phyloP scores from a whole-genome alignment of 371 early-diverging fungal genomes.

The Mucor circinelloides region DNA sequence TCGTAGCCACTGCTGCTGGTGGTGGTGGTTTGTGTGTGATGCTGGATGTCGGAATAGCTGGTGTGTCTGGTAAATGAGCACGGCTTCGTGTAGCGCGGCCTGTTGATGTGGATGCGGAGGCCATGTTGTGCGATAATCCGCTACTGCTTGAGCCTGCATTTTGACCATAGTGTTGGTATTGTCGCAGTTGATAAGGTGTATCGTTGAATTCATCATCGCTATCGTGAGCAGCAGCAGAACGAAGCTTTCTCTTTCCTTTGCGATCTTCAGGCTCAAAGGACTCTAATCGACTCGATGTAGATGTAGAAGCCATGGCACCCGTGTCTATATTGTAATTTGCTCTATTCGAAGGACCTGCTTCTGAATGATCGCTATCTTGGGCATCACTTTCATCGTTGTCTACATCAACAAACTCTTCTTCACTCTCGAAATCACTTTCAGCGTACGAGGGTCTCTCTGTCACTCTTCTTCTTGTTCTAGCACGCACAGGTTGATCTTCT shows the following conservation, averaged over 20 bases:
- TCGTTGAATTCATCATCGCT: slow-evolving; percentile 24
- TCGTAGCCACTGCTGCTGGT: neutral
- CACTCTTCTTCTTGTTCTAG: slow-evolving; percentile 49
- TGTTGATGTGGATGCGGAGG: neutral
- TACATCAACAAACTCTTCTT: slow-evolving; percentile 40
- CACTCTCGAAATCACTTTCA: slow-evolving; percentile 57
- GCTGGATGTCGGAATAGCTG: neutral
- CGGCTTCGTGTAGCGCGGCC: slow-evolving; percentile 21
- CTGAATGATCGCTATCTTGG: slow-evolving; percentile 28
- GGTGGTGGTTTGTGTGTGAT: neutral
- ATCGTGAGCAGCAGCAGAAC: slow-evolving; percentile 26
- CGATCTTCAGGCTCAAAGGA: slow-evolving; percentile 27
- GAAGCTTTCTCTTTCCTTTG: slow-evolving; percentile 39
- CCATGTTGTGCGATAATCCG: neutral
- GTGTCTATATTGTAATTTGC: slow-evolving; percentile 23
- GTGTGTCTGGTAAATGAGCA: neutral
- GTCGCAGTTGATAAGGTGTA: neutral
- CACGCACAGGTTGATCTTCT: slow-evolving; percentile 40
- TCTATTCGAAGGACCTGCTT: slow-evolving; percentile 29
- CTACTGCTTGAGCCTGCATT: neutral
- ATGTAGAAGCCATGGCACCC: neutral
- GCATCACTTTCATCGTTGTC: slow-evolving; percentile 26
- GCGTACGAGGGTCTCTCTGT: slow-evolving; percentile 36
- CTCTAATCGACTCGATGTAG: neutral
- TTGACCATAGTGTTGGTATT: neutral